Evolutionary conservation across 331 rosid species (phyloP).

Genomic region (Quercus tomentella): DNA sequence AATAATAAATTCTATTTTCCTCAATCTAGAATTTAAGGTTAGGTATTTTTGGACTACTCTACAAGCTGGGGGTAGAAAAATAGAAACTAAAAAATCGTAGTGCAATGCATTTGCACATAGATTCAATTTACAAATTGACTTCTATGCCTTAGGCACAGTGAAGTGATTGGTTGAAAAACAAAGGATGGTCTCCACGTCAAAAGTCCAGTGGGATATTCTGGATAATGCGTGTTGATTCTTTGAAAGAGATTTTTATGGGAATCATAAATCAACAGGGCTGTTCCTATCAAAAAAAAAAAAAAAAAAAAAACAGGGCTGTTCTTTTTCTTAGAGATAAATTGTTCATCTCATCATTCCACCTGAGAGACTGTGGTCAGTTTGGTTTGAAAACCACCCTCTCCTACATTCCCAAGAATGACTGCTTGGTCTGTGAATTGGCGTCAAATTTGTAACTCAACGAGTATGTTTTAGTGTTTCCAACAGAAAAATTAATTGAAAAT

Average conservation of each 20-base stretch:
- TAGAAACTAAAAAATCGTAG: too few relatives aligned
- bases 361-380: not conserved
- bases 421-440: not conserved
- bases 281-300: too few relatives aligned
- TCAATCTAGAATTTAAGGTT: too few relatives aligned
- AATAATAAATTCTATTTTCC: too few relatives aligned
- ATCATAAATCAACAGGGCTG: not conserved
- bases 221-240: not conserved
- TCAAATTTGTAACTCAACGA: not conserved
- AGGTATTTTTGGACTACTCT: too few relatives aligned
- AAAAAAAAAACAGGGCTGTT: not conserved
- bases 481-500: too few relatives aligned
- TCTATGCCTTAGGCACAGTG: not conserved
- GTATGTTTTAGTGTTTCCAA: too few relatives aligned
- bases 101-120: not conserved
- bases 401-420: not conserved
- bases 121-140: not conserved
- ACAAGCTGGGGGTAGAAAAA: too few relatives aligned
- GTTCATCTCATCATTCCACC: not conserved
- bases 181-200: conserved; percentile 18
- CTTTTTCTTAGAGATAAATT: not conserved
- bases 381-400: not conserved
- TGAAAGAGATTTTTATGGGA: not conserved
- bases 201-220: not conserved
- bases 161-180: not conserved